Percentiles rank a stretch among this genome's conserved stretches.
Evolutionary conservation across 352 stramenopile genomes (phyloP).

Genomic region (Pythium phragmiticola): DNA sequence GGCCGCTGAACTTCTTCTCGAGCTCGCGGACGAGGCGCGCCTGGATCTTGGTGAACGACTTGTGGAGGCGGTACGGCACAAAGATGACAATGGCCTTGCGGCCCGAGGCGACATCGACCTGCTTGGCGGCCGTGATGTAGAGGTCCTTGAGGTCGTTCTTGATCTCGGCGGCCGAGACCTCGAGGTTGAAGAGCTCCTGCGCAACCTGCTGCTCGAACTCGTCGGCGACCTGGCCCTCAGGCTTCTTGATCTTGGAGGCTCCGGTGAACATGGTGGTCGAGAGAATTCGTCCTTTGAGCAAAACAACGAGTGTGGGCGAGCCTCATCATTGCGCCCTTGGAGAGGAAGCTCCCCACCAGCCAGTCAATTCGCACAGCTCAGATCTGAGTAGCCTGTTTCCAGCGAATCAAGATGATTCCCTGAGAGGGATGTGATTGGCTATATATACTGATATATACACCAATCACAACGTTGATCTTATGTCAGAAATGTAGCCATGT

Average conservation of each 20-base stretch:
- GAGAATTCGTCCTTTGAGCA: conserved; percentile 43
- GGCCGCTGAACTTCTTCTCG: conserved; percentile 99
- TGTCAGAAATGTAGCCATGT: conserved; percentile 21
- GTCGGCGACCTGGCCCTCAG: conserved; percentile 77
- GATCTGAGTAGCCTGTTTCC: conserved; percentile 17
- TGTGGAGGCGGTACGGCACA: conserved; percentile 98
- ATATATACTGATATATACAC: conserved; percentile 8
- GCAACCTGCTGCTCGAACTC: conserved; percentile 89
- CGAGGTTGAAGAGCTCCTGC: conserved; percentile 85
- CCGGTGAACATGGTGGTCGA: conserved; percentile 51
- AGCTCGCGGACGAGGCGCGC: conserved; percentile 97
- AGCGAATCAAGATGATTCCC: conserved; percentile 8
- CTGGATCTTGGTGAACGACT: conserved; percentile 99
- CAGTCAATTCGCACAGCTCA: conserved; percentile 18
- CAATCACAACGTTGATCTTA: not conserved
- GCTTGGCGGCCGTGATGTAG: conserved; percentile 99
- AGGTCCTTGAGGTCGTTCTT: conserved; percentile 98
- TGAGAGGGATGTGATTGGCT: not conserved
- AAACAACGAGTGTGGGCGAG: conserved; percentile 37
- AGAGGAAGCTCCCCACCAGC: conserved; percentile 4
- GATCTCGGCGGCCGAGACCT: conserved; percentile 95
- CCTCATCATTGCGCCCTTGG: too few species aligned
- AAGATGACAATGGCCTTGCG: conserved; percentile 99
- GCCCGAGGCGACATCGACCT: conserved; percentile 94
- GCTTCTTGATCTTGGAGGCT: conserved; percentile 83